Evolutionary conservation across 1,139 yeast species (phyloP), one percentile per base, ranked within the genome.

Genomic region (Sugiyamaella sp.): DNA sequence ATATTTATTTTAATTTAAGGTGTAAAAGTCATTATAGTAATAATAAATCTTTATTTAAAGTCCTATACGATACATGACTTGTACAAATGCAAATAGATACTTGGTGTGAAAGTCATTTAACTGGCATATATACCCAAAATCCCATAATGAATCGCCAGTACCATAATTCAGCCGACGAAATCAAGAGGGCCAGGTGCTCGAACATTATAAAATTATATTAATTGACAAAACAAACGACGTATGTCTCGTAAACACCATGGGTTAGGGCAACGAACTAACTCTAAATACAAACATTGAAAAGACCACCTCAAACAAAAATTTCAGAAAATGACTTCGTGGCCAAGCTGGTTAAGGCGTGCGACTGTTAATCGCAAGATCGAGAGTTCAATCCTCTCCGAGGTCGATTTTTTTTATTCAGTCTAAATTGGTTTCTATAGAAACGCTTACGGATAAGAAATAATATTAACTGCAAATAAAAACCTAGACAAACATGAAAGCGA

Each of bases 261-360:
- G 14, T 29, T 29, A 29, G 35, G 35, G 29, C 10, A 24, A n/a
- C n/a, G n/a, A n/a, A n/a, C n/a, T n/a, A n/a, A n/a, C n/a, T n/a
- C n/a, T n/a, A n/a, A n/a, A n/a, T n/a, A n/a, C n/a, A n/a, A n/a
- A n/a, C n/a, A n/a, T n/a, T n/a, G n/a, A n/a, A n/a, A n/a, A n/a
- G n/a, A n/a, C n/a, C n/a, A n/a, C n/a, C n/a, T n/a, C n/a, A n/a
- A n/a, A n/a, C n/a, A n/a, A n/a, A 25, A 25, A 25, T n/a, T 12
- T 22, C 24, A 5, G 4, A 40, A 5, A n/a, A 14, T 5, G 78
- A 73, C 79, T 75, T 69, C 80, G 80, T 77, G 81, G 81, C 81
- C 80, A 77, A 77, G 80, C 69, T 77, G 80, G 80, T 71, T 77
- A 77, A 78, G 80, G 81, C 81, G 80, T 75, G 73, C 75, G 80